These are phyloP conservation scores for Mycena alexandri DNA, from an alignment of 768 basidiomycete species.

Conservation along the genomic window DNA sequence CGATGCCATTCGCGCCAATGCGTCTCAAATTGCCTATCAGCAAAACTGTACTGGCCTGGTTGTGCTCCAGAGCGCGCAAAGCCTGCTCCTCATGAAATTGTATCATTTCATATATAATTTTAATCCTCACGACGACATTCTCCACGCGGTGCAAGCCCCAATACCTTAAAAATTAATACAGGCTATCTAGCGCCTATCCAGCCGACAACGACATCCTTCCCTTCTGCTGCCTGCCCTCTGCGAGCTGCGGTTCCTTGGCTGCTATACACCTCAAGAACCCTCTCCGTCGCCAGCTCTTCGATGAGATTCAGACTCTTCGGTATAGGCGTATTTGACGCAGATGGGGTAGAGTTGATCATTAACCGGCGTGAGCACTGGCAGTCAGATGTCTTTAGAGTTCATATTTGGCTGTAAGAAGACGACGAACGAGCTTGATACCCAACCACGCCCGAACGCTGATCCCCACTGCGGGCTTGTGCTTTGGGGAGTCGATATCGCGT, in stretches of 20 bases:
- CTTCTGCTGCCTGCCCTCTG: slow-evolving; percentile 51
- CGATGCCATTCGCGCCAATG: too few species aligned
- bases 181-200: slow-evolving; percentile 30
- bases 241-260: slow-evolving; percentile 47
- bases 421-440: slow-evolving; percentile 79
- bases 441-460: slow-evolving; percentile 84
- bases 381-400: slow-evolving; percentile 2
- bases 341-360: slow-evolving; percentile 55
- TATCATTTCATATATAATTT: too few species aligned
- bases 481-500: slow-evolving; percentile 58
- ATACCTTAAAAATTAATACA: not conserved
- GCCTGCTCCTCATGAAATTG: too few species aligned
- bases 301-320: slow-evolving; percentile 71
- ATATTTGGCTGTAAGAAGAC: slow-evolving; percentile 3
- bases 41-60: too few species aligned
- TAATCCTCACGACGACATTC: too few species aligned
- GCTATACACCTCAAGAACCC: slow-evolving; percentile 73
- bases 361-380: slow-evolving; percentile 74
- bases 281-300: slow-evolving; percentile 80
- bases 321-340: slow-evolving; percentile 69
- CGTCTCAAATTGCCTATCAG: too few species aligned
- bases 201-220: slow-evolving; percentile 55
- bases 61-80: too few species aligned
- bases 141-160: too few species aligned
- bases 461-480: slow-evolving; percentile 60